Percentiles rank a stretch among this genome's conserved stretches.
Evolutionary conservation across 2,329 filamentous ascomycete species (phyloP).

Genomic region (Botryotinia convoluta): DNA sequence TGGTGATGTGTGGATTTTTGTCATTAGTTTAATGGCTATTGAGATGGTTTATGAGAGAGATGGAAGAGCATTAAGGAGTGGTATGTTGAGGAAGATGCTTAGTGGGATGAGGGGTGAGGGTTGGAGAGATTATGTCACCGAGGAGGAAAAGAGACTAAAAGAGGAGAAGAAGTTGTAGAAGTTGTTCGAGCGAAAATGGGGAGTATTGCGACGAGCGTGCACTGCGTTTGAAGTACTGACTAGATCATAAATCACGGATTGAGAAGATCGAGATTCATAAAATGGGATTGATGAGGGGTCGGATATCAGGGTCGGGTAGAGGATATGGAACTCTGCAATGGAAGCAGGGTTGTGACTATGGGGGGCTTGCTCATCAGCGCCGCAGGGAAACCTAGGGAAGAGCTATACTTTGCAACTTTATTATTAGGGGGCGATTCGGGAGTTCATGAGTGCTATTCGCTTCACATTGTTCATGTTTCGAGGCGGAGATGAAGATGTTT

Average conservation of each 20-base stretch:
- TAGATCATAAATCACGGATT: neutral
- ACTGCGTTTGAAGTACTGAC: neutral
- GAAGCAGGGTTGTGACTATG: neutral
- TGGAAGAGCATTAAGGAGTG: constrained; percentile 30
- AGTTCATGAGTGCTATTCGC: neutral
- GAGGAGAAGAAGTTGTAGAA: constrained; percentile 22
- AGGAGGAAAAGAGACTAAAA: constrained; percentile 29
- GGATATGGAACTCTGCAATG: neutral
- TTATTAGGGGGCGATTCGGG: neutral
- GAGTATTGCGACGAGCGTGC: neutral
- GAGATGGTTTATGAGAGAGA: constrained; percentile 56
- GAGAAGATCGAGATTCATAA: neutral
- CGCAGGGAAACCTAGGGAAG: neutral
- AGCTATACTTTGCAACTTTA: neutral
- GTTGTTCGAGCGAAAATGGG: neutral
- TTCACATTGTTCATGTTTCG: neutral
- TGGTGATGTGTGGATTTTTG: constrained; percentile 82
- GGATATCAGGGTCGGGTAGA: neutral
- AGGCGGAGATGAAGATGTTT: neutral
- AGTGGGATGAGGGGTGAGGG: constrained; percentile 36
- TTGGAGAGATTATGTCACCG: constrained; percentile 28
- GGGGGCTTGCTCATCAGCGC: neutral
- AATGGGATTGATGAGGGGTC: neutral
- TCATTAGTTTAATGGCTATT: constrained; percentile 72
- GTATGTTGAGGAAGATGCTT: constrained; percentile 32